These are phyloP conservation scores for Sechiopsis laciniata DNA, from an alignment of 306 rosid genomes.

Conservation along the genomic window DNA sequence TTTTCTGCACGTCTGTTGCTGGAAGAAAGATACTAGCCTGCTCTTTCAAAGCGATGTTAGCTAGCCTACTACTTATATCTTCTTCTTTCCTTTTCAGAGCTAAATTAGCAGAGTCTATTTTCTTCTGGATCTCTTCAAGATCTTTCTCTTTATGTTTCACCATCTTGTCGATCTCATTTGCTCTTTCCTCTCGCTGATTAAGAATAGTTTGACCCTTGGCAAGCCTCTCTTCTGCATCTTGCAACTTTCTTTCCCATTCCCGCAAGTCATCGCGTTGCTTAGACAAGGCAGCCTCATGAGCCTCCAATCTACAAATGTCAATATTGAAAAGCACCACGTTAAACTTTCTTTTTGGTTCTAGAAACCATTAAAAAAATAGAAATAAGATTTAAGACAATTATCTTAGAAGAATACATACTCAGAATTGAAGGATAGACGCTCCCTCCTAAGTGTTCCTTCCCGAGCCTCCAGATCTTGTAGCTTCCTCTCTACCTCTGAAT, in stretches of 20 bases:
- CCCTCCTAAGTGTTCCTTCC: constrained; percentile 62
- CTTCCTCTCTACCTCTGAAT: constrained; percentile 71
- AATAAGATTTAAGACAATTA: neutral
- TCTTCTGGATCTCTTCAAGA: constrained; percentile 74
- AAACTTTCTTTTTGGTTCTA: neutral
- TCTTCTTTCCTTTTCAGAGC: constrained; percentile 70
- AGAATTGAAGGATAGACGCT: constrained; percentile 60
- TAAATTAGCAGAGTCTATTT: constrained; percentile 55
- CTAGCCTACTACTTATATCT: constrained; percentile 62
- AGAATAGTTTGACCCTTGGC: constrained; percentile 72
- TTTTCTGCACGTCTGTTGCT: neutral
- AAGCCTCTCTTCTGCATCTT: constrained; percentile 90
- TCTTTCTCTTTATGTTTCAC: constrained; percentile 79
- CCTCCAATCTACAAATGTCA: constrained; percentile 53
- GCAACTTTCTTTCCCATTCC: constrained; percentile 91
- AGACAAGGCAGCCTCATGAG: constrained; percentile 48
- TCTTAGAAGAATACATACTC: constrained; percentile 45
- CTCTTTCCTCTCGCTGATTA: constrained; percentile 91
- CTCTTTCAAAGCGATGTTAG: constrained; percentile 57
- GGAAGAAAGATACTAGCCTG: constrained; percentile 42
- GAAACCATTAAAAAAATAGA: neutral
- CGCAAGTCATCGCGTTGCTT: constrained; percentile 80
- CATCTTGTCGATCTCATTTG: constrained; percentile 66
- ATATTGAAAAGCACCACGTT: constrained; percentile 2
- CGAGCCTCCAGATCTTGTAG: constrained; percentile 65